These are phyloP conservation scores for Quercus dentata DNA, from an alignment of 306 rosid genomes.

Conservation along the genomic window DNA sequence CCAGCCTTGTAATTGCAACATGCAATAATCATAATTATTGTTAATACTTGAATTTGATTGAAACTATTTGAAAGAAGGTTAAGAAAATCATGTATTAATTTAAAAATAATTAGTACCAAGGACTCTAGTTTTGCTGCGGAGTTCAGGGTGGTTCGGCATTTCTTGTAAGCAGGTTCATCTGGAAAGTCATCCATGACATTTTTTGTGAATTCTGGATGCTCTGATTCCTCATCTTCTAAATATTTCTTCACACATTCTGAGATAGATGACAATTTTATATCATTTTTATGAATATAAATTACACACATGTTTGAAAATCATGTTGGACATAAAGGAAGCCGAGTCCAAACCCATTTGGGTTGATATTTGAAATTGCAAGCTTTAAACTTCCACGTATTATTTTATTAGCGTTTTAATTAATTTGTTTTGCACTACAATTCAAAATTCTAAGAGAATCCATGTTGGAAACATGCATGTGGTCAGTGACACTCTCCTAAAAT, in stretches of 20 bases:
- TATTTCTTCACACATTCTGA: constrained; percentile 67
- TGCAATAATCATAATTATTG: neutral
- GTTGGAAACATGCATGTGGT: too few relatives aligned
- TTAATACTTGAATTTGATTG: neutral
- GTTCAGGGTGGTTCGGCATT: constrained; percentile 54
- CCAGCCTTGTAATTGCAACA: constrained; percentile 40
- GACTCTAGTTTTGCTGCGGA: constrained; percentile 58
- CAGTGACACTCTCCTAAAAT: too few relatives aligned
- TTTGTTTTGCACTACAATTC: too few relatives aligned
- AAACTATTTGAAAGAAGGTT: neutral
- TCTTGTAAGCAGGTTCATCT: constrained; percentile 59
- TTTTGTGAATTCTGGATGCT: constrained; percentile 33
- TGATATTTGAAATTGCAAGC: neutral
- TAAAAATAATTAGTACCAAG: constrained; percentile 35
- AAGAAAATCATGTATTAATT: neutral
- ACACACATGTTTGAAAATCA: too few relatives aligned
- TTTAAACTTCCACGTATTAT: neutral
- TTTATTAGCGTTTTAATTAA: neutral
- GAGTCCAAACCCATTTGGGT: too few relatives aligned
- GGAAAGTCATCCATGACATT: constrained; percentile 58
- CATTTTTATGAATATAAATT: neutral
- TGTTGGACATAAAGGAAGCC: too few relatives aligned
- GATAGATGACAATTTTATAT: neutral
- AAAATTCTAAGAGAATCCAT: too few relatives aligned
- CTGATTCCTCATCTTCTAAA: constrained; percentile 47